phyloP scores from a whole-genome alignment of 371 early-diverging fungal species.

The Rhizopus stolonifer region DNA sequence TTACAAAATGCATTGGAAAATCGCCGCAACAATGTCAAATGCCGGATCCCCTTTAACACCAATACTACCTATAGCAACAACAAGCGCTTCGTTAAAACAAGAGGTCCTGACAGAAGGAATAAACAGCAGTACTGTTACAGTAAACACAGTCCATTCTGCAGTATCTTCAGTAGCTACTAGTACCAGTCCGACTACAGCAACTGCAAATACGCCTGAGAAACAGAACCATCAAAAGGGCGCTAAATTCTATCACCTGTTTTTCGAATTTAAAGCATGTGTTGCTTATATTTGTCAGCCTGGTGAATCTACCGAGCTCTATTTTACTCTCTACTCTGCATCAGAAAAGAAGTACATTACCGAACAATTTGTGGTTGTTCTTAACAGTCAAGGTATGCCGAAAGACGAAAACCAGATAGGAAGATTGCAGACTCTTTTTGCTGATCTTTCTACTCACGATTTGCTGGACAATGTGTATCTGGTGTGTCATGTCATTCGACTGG shows the following conservation, averaged over 20 bases:
- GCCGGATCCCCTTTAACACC: neutral
- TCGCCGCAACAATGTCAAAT: slow-evolving; percentile 17
- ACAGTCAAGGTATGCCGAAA: slow-evolving; percentile 60
- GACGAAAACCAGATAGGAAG: slow-evolving; percentile 53
- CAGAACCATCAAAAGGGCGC: slow-evolving; percentile 30
- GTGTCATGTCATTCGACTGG: slow-evolving; percentile 63
- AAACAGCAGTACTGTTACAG: neutral
- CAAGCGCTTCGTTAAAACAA: neutral
- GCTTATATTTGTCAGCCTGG: slow-evolving; percentile 69
- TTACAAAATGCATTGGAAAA: slow-evolving; percentile 60
- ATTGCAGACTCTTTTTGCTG: slow-evolving; percentile 58
- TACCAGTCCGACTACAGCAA: neutral
- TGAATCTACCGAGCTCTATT: slow-evolving; percentile 63
- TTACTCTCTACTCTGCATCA: slow-evolving; percentile 57
- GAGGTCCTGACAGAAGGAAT: neutral
- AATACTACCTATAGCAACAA: neutral
- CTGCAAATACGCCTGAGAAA: neutral
- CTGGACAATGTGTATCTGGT: slow-evolving; percentile 57
- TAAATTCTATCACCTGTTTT: slow-evolving; percentile 54
- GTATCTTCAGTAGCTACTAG: neutral
- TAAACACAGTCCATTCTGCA: neutral
- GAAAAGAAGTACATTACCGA: slow-evolving; percentile 61
- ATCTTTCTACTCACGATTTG: slow-evolving; percentile 54
- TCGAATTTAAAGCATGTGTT: slow-evolving; percentile 65
- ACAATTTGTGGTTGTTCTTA: slow-evolving; percentile 57